Percentiles rank a stretch among this genome's conserved stretches.
phyloP scores from a whole-genome alignment of 805 yeast genomes.

The Ogataea dorogensis region DNA sequence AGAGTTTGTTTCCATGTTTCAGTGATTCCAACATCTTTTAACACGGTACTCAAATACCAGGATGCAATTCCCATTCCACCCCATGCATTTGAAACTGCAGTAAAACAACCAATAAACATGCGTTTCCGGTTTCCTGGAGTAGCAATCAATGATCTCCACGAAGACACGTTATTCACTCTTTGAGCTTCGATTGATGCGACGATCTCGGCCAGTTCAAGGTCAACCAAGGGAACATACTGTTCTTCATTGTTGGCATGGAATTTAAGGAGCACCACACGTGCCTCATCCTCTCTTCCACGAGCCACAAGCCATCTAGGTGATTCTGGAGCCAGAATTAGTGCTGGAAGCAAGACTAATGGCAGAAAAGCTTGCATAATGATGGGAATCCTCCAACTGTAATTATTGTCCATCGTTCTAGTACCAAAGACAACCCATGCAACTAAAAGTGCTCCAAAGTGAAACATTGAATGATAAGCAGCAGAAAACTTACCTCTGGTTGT shows the following conservation, averaged over 20 bases:
- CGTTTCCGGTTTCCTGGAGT: slow-evolving; percentile 39
- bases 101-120: slow-evolving; percentile 30
- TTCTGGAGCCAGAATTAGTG: slow-evolving; percentile 37
- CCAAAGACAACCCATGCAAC: slow-evolving; percentile 46
- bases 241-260: slow-evolving; percentile 24
- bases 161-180: slow-evolving; percentile 30
- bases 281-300: slow-evolving; percentile 34
- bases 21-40: slow-evolving; percentile 52
- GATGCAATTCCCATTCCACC: slow-evolving; percentile 49
- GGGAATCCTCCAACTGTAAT: slow-evolving; percentile 40
- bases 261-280: slow-evolving; percentile 32
- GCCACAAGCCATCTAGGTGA: slow-evolving; percentile 37
- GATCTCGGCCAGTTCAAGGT: slow-evolving; percentile 37
- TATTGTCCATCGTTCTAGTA: slow-evolving; percentile 29
- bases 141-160: slow-evolving; percentile 34
- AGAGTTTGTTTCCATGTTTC: slow-evolving; percentile 42
- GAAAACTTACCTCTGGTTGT: slow-evolving; percentile 32
- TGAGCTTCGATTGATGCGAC: slow-evolving; percentile 36
- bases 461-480: slow-evolving; percentile 39
- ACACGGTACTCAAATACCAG: slow-evolving; percentile 44
- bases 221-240: slow-evolving; percentile 32
- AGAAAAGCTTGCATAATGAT: slow-evolving; percentile 39
- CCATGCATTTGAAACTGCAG: slow-evolving; percentile 36
- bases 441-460: slow-evolving; percentile 41
- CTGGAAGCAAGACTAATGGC: slow-evolving; percentile 34